These are phyloP conservation scores for Rhodosporidiobolus odoratus DNA, from an alignment of 768 basidiomycete species.

Conservation along the genomic window DNA sequence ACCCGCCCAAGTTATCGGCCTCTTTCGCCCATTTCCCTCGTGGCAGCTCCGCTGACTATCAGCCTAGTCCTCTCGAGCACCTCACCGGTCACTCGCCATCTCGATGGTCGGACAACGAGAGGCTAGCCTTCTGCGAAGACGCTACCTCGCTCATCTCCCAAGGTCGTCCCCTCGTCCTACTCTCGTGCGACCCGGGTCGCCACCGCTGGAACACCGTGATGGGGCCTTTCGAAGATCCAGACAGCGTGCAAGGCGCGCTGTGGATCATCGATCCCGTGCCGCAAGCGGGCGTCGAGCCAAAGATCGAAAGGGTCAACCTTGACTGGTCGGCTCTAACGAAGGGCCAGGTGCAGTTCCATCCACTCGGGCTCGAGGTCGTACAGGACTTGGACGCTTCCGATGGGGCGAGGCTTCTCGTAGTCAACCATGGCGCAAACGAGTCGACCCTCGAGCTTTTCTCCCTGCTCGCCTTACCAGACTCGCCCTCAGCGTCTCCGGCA, in stretches of 20 bases:
- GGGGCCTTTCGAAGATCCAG: constrained; percentile 61
- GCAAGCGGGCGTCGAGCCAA: constrained; percentile 2
- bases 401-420: constrained; percentile 54
- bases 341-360: constrained; percentile 60
- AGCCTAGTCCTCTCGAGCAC: not conserved
- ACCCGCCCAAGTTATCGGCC: not conserved
- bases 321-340: not conserved
- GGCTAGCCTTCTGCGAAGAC: constrained; percentile 23
- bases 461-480: constrained; percentile 44
- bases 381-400: not conserved
- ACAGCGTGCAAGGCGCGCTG: constrained; percentile 55
- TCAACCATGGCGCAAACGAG: constrained; percentile 62
- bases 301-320: constrained; percentile 50
- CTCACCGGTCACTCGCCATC: not conserved
- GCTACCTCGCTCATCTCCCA: not conserved
- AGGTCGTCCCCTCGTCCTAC: constrained; percentile 45
- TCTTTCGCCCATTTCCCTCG: not conserved
- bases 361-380: constrained; percentile 57
- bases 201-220: constrained; percentile 66
- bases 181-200: constrained; percentile 56
- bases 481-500: not conserved
- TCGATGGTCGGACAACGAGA: not conserved
- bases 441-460: constrained; percentile 67
- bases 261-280: constrained; percentile 54
- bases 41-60: not conserved